These are phyloP conservation scores for Citrus unshiu DNA, from an alignment of 345 rosid genomes.

Conservation along the genomic window DNA sequence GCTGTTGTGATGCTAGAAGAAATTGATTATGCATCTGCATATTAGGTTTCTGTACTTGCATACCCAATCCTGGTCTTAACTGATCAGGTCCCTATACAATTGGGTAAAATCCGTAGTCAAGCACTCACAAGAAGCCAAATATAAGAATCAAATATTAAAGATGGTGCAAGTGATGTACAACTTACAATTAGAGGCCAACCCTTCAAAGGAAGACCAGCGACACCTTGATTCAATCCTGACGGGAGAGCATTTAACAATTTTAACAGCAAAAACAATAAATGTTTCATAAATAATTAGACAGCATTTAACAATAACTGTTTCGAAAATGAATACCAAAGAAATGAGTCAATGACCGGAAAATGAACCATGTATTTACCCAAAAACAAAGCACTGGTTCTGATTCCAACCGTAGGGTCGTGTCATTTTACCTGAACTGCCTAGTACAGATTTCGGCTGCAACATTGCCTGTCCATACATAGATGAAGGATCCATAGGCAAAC, in stretches of 20 bases:
- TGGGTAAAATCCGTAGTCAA: not conserved
- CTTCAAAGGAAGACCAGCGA: conserved; percentile 54
- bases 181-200: conserved; percentile 74
- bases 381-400: not conserved
- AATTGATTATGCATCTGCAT: conserved; percentile 44
- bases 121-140: not conserved
- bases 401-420: not conserved
- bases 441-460: conserved; percentile 53
- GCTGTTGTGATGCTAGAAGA: conserved; percentile 49
- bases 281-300: not conserved
- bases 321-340: not conserved
- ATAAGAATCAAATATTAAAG: not conserved
- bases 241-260: not conserved
- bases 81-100: conserved; percentile 51
- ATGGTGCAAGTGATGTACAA: conserved; percentile 10
- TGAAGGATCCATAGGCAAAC: conserved; percentile 46
- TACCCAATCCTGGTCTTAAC: conserved; percentile 41
- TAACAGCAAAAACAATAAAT: not conserved
- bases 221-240: conserved; percentile 53
- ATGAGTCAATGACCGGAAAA: not conserved
- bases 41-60: conserved; percentile 53
- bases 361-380: not conserved
- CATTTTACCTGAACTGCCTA: conserved; percentile 43
- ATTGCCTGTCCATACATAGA: conserved; percentile 59
- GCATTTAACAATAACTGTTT: not conserved